Conservation (phyloP, 164 flowering plant species). For the Nymphaea colorata region DNA sequence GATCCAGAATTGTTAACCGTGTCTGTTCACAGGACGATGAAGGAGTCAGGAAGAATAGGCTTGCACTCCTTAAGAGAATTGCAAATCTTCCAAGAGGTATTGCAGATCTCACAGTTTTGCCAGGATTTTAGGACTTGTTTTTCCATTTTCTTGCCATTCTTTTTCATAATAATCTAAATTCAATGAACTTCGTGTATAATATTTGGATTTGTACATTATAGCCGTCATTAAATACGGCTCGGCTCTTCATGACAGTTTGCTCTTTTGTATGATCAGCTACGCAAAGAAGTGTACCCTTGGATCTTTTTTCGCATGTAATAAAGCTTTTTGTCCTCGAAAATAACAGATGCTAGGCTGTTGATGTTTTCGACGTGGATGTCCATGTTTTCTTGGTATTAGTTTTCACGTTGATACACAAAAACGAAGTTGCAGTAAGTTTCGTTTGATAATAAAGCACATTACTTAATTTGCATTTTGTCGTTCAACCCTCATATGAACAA, state of each 20-base stretch:
- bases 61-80: conserved; percentile 61
- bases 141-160: neutral
- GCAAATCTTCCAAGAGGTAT: conserved; percentile 86
- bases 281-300: too few species aligned
- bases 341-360: too few species aligned
- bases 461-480: too few species aligned
- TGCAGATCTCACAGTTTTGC: conserved; percentile 75
- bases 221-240: neutral
- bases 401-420: too few species aligned
- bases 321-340: neutral
- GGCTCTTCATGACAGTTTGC: neutral
- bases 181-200: too few species aligned
- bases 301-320: neutral
- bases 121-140: conserved; percentile 49
- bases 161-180: too few species aligned
- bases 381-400: too few species aligned
- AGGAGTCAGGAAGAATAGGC: conserved; percentile 73
- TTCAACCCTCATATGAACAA: too few species aligned
- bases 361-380: too few species aligned
- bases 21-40: conserved; percentile 62
- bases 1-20: neutral
- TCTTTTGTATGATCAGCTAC: neutral
- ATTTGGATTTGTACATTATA: too few species aligned
- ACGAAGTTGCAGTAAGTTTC: too few species aligned
- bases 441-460: too few species aligned